Base-by-base conservation (phyloP, 2,329 filamentous ascomycete species). In the Claviceps fusiformis region DNA sequence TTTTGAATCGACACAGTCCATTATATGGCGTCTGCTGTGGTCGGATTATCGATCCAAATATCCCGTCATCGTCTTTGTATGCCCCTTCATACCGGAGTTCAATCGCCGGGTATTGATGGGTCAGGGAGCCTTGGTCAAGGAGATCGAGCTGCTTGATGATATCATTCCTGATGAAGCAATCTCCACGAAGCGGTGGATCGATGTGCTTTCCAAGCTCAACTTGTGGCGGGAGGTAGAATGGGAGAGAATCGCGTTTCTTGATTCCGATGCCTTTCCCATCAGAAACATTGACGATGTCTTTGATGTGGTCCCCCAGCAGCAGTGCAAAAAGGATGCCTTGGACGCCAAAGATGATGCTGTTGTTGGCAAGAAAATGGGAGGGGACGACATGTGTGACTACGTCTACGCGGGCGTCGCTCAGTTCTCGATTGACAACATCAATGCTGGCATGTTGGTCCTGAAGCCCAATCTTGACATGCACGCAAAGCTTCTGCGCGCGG, bases 381-480 rank as follows among this genome's bases (percentile, higher is more conserved):
- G 43, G 2, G 45, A 54, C 2, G 45, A 54, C 33, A 54, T 54
- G 52, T 54, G 52, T 33, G 43, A n/a, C 24, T 54, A 54, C 24
- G 45, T 54, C 13, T 54, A 54, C 11, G 52, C 52, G 3, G 52
- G 52, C 44, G 52, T 54, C 41, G 44, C 52, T 5, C 52, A 54
- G 33, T 54, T 54, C 35, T 35, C 44, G 3, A 19, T 54, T 24
- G 52, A 49, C 52, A 54, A 54, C 52, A 54, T 54, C 33, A 54
- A 54, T 37, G 52, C 52, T 6, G 52, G 52, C 44, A 54, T 54
- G 52, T 27, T 54, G 19, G 45, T 54, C 11, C 24, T 54, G 45
- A 54, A 54, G 45, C 52, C 52, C 9, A 54, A 54, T 19, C 52
- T 49, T 5, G 44, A 54, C 24, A 54, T 54, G 52, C 52, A 54